Percentiles rank a stretch among this genome's conserved stretches.
phyloP scores from a whole-genome alignment of 208 protist species.

The Histomonas meleagridis region DNA sequence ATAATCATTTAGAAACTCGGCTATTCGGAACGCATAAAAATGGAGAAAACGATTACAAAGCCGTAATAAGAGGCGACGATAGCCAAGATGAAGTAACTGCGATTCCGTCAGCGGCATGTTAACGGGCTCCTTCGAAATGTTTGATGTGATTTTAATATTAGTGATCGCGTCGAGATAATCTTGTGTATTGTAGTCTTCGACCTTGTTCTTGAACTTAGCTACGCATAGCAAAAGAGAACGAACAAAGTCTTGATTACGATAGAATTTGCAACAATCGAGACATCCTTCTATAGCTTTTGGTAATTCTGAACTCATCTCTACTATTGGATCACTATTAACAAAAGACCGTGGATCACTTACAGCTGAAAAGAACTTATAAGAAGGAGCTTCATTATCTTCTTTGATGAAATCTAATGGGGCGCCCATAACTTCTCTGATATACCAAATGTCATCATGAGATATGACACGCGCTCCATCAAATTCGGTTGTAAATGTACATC shows the following conservation, averaged over 20 bases:
- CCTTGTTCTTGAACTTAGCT: background rate
- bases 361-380: background rate
- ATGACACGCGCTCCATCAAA: background rate
- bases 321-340: background rate
- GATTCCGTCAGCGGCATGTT: background rate
- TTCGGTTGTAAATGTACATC: background rate
- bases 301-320: background rate
- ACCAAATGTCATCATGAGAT: background rate
- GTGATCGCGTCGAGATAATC: background rate
- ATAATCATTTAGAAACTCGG: background rate
- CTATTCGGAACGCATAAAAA: background rate
- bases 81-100: background rate
- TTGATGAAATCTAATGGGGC: background rate
- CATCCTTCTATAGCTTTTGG: background rate
- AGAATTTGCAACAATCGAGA: background rate
- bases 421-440: background rate
- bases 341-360: background rate
- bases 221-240: background rate
- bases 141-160: background rate
- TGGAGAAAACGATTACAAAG: background rate
- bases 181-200: background rate
- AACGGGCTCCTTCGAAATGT: background rate
- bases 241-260: background rate
- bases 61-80: background rate
- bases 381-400: background rate